Conservation (phyloP, 495 filamentous ascomycete species). For the Poronia punctata region DNA sequence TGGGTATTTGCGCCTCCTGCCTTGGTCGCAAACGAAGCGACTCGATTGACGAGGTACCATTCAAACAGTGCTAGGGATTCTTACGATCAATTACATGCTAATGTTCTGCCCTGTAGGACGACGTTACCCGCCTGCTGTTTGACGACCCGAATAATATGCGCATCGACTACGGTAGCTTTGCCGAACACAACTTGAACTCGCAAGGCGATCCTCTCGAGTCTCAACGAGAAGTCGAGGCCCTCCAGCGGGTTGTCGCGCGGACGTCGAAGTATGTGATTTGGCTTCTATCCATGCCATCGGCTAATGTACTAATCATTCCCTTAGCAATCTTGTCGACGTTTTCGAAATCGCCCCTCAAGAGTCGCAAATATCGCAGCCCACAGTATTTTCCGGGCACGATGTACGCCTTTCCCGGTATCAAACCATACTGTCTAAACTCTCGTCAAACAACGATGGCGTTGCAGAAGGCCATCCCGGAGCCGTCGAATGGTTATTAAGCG, state of each 20-base stretch:
- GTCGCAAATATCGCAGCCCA: conserved; percentile 22
- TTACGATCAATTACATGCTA: background rate
- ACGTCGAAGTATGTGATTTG: conserved; percentile 44
- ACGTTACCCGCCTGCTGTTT: conserved; percentile 46
- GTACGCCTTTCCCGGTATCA: conserved; percentile 43
- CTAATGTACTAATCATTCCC: conserved; percentile 20
- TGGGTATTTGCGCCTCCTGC: conserved; percentile 43
- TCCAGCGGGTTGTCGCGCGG: conserved; percentile 48
- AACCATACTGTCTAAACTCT: conserved; percentile 44
- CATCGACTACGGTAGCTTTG: conserved; percentile 50
- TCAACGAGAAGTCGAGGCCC: conserved; percentile 51
- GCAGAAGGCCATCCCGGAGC: conserved; percentile 22
- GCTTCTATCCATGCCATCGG: background rate
- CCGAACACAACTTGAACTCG: conserved; percentile 39
- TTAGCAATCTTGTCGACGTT: conserved; percentile 52
- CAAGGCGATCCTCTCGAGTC: conserved; percentile 51
- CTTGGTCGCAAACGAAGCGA: conserved; percentile 35
- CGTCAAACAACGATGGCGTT: conserved; percentile 30
- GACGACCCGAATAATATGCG: conserved; percentile 42
- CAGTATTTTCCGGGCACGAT: conserved; percentile 36
- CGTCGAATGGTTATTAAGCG: conserved; percentile 39
- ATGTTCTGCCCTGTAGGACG: conserved; percentile 29
- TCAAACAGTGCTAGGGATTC: background rate
- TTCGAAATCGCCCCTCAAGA: conserved; percentile 50
- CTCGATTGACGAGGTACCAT: conserved; percentile 35